Conservation (phyloP, 2,329 filamentous ascomycete species). For the Chaetomium sp. region DNA sequence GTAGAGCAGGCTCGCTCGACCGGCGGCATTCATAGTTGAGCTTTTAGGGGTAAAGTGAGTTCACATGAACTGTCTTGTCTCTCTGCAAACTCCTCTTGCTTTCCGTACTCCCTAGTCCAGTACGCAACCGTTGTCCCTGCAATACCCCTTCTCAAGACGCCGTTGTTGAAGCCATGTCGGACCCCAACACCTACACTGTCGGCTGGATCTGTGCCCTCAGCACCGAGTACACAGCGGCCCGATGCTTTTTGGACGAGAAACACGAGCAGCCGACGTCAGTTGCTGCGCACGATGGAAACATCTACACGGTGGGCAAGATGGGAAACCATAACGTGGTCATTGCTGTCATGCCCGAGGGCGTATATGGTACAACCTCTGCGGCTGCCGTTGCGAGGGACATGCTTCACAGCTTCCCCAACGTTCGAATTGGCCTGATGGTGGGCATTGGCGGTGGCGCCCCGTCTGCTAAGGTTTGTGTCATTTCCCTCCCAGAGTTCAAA, state of each 20-base stretch:
- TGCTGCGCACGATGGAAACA: not conserved
- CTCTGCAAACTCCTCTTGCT: too few species aligned
- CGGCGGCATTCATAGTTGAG: too few species aligned
- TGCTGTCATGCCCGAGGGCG: not conserved
- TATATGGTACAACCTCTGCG: not conserved
- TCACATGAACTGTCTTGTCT: too few species aligned
- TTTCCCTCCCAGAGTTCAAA: too few species aligned
- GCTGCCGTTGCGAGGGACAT: not conserved
- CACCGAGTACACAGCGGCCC: not conserved
- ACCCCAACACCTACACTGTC: not conserved
- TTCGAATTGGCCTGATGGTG: not conserved
- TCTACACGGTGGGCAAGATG: not conserved
- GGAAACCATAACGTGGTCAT: not conserved
- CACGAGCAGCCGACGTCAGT: not conserved
- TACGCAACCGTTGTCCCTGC: too few species aligned
- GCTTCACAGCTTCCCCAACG: not conserved
- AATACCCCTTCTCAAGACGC: too few species aligned
- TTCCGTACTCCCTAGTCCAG: too few species aligned
- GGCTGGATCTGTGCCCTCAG: not conserved
- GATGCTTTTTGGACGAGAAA: not conserved
- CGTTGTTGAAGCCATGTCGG: not conserved
- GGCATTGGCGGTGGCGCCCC: not conserved
- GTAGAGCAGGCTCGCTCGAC: too few species aligned
- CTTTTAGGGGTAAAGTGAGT: too few species aligned
- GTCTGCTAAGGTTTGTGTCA: too few species aligned